Base-by-base conservation (phyloP, 768 basidiomycete genomes). In the Boletellus sp. region DNA sequence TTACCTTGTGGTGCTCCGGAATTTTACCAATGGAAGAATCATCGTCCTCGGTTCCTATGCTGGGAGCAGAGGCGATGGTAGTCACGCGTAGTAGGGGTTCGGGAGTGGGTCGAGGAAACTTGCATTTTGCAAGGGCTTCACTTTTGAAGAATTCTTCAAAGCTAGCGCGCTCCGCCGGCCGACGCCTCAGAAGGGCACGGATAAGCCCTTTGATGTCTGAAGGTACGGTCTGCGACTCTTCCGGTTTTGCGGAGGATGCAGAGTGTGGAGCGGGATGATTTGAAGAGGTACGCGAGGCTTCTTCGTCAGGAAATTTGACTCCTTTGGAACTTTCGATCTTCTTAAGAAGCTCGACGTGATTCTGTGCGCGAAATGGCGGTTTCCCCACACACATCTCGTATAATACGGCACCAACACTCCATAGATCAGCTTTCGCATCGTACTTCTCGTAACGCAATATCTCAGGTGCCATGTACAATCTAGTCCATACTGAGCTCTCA, bases 391-490 rank as follows among this genome's bases (percentile, higher is more conserved):
- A 77, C 87, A 96, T 97, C 69, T 99, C 96, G 70, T 85, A 99
- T 2, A 98, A 73, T 20, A 99, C 94, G 0, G 96, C 92, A 6
- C 96, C 96, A 41, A 98, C 94, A 26, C 92, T 94, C 96, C 96
- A 99, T 2, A 99, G 77, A 65, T 99, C 96, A 11, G 91, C 96
- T 66, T 93, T 95, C 17, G 94, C 94, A 66, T 96, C 94, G 69
- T 99, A 98, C 65, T 94, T 94, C 71, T 98, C 87, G 66, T 96
- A 96, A 15, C 90, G 83, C 11, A 99, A 73, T 60, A 99, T 98
- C 70, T 99, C 96, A 0, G 96, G 96, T 0, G 96, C 96, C 96
- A 98, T 99, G 72, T 99, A 99, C 26, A 99, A 71, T 42, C 92
- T 94, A 48, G 6, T 26, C 7, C 17, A 20, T 34, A 20, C 2